Percentiles rank a stretch among this genome's conserved stretches.
Conservation (phyloP, 441 rosid genomes). For the Adansonia gregorii region DNA sequence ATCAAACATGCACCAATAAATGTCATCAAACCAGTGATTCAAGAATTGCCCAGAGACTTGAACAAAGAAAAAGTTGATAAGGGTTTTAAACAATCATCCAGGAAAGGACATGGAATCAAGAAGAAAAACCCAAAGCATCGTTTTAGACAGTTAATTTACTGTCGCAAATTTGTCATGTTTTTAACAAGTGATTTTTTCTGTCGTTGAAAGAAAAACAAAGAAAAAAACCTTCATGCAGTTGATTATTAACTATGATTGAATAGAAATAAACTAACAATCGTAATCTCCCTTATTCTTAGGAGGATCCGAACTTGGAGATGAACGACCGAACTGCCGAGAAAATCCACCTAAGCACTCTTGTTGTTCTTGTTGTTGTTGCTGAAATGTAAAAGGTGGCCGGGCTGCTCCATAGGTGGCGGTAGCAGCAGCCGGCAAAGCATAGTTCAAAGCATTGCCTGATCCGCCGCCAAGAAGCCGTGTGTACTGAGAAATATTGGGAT, state of each 20-base stretch:
- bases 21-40: not conserved
- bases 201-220: too few species aligned
- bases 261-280: conserved; percentile 17
- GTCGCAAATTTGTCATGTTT: too few species aligned
- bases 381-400: conserved; percentile 23
- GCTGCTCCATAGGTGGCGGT: not conserved
- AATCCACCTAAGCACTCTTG: conserved; percentile 32
- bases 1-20: too few species aligned
- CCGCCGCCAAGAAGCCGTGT: conserved; percentile 35
- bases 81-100: not conserved
- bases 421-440: not conserved
- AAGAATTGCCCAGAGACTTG: not conserved
- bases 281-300: conserved; percentile 16
- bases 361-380: conserved; percentile 42
- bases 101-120: not conserved
- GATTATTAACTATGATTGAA: not conserved
- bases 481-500: conserved; percentile 30
- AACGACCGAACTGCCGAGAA: conserved; percentile 49
- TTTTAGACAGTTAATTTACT: not conserved
- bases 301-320: conserved; percentile 40
- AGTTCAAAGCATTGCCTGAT: conserved; percentile 20
- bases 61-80: not conserved
- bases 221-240: too few species aligned
- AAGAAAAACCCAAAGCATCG: not conserved
- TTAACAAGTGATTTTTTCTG: too few species aligned